Evolutionary conservation across 768 basidiomycete species (phyloP), one percentile per base, ranked within the genome.

Genomic region (Hygrophoropsis aurantiaca): DNA sequence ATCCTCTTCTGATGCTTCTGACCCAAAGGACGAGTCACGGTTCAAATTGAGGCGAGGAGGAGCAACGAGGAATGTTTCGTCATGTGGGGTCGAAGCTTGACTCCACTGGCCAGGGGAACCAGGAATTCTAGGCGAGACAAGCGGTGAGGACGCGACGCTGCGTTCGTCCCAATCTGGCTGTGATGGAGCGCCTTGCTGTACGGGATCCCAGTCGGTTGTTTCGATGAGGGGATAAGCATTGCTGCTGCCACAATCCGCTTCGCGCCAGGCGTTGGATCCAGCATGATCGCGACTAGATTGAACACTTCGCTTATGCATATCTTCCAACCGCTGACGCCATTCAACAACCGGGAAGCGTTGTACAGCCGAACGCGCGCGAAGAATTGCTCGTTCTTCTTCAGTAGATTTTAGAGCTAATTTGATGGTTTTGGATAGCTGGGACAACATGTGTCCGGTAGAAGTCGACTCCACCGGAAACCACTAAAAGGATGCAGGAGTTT

Each of bases 301-400:
- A 62, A 97, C 93, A 59, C 85, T 88, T 50, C 94, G 85, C 50
- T 79, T 81, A 64, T 97, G 94, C 77, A 95, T 90, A 65, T 95
- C 94, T 70, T 97, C 94, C 76, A 85, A 89, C 40, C 90, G 82
- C 64, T 95, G 93, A 60, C 94, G 88, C 94, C 94, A 97, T 71
- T 97, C 93, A 21, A 97, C 89, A 47, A 97, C 94, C 4, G 94
- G 94, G 87, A 97, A 97, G 59, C 94, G 90, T 60, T 95, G 94
- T 3, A 97, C 80, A 15, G 93, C 94, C 13, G 94, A 95, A 35
- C 94, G 82, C 36, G 94, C 94, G 61, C 93, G 90, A 20, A 97
- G 79, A 58, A 95, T 84, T 8, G 93, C 91, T 45, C 94, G 86
- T 57, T 95, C 94, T 65, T 94, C 87, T 57, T 90, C 81, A 0